Percentiles rank a stretch among this genome's conserved stretches.
Conservation (phyloP, 1,284 basidiomycete genomes). For the Sphaerobolus stellatus region DNA sequence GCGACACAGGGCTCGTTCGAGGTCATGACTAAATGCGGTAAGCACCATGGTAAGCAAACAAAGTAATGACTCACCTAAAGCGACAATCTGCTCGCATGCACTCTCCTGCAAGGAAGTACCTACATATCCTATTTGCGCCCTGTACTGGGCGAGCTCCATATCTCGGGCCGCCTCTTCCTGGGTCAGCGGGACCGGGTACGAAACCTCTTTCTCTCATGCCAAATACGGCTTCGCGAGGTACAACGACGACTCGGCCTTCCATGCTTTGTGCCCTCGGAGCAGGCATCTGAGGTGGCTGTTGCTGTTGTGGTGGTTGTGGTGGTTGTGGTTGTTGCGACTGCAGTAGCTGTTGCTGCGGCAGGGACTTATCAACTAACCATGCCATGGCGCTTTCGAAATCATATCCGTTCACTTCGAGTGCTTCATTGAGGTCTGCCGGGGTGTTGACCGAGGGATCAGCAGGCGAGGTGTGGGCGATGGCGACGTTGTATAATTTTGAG, state of each 20-base stretch:
- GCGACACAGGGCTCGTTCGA: conserved; percentile 90
- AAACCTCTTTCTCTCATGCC: conserved; percentile 12
- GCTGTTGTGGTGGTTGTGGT: conserved; percentile 3
- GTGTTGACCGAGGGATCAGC: too few relatives aligned
- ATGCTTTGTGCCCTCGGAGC: conserved; percentile 6
- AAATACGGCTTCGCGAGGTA: conserved; percentile 18
- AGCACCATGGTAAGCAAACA: conserved; percentile 1
- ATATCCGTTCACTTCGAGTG: conserved; percentile 82
- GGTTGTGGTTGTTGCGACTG: conserved; percentile 20
- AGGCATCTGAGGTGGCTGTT: conserved; percentile 19
- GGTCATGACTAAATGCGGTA: conserved; percentile 64
- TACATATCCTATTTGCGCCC: conserved; percentile 78
- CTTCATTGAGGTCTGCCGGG: conserved; percentile 90
- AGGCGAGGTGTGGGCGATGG: too few relatives aligned
- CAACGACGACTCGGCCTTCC: conserved; percentile 20
- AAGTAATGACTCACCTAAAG: conserved; percentile 70
- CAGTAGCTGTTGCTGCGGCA: conserved; percentile 35
- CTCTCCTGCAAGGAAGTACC: conserved; percentile 96
- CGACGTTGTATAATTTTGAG: too few relatives aligned
- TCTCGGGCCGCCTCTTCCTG: conserved; percentile 51
- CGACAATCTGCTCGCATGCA: conserved; percentile 95
- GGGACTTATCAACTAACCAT: conserved; percentile 78
- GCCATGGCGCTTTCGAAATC: conserved; percentile 96
- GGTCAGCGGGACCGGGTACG: too few relatives aligned
- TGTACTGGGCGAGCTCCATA: conserved; percentile 56